Percentiles rank a stretch among this genome's conserved stretches.
phyloP scores from a whole-genome alignment of 495 filamentous ascomycete genomes.

The Xylaria palmicola region DNA sequence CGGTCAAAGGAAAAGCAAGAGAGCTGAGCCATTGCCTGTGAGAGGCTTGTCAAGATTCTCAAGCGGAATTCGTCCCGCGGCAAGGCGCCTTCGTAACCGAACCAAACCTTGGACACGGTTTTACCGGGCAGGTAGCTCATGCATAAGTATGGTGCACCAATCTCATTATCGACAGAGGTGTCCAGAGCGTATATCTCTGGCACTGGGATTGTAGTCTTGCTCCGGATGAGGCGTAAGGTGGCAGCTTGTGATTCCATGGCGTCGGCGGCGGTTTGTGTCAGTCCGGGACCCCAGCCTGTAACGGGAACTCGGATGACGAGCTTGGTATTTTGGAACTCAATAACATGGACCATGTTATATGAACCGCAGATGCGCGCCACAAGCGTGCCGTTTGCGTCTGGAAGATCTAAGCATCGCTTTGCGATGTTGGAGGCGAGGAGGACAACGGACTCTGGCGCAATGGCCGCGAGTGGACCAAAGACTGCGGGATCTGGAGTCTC shows the following conservation, averaged over 20 bases:
- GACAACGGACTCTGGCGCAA: slow-evolving; percentile 11
- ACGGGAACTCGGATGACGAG: slow-evolving; percentile 28
- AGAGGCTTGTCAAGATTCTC: slow-evolving; percentile 10
- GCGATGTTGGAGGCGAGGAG: slow-evolving; percentile 14
- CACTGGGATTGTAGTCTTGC: slow-evolving; percentile 24
- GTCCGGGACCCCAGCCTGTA: slow-evolving; percentile 20
- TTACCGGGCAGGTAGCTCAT: slow-evolving; percentile 24
- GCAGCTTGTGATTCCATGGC: slow-evolving; percentile 27
- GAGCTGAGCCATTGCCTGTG: slow-evolving; percentile 14
- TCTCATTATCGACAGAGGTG: slow-evolving; percentile 21
- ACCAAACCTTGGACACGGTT: slow-evolving; percentile 15
- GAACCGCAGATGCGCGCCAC: slow-evolving; percentile 7
- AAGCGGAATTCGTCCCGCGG: slow-evolving; percentile 2
- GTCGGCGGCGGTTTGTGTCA: slow-evolving; percentile 18
- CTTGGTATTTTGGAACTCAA: slow-evolving; percentile 20
- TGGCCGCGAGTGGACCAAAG: slow-evolving; percentile 15
- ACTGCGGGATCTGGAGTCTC: not conserved
- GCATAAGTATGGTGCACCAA: slow-evolving; percentile 26
- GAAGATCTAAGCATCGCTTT: not conserved
- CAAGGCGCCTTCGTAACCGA: not conserved
- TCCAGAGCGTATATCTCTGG: slow-evolving; percentile 26
- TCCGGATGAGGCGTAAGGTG: slow-evolving; percentile 25
- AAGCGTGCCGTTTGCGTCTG: not conserved
- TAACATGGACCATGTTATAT: slow-evolving; percentile 24
- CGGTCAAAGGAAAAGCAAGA: slow-evolving; percentile 12